phyloP scores from a whole-genome alignment of 805 yeast genomes.

The Tetrapisispora phaffii region DNA sequence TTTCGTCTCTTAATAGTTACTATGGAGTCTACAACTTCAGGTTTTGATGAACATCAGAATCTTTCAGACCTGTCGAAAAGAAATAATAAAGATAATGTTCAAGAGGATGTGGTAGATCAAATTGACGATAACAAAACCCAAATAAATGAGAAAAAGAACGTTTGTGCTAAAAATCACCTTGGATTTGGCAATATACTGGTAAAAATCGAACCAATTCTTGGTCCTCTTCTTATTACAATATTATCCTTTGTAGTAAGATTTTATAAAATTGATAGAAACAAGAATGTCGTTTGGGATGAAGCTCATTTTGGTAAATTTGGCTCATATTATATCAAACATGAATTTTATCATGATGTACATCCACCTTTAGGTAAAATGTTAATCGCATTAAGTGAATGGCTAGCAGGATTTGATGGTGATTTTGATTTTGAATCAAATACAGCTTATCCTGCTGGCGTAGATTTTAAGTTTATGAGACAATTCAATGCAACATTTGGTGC shows the following conservation, averaged over 20 bases:
- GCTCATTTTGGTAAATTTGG: conserved; percentile 98
- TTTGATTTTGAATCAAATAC: conserved; percentile 84
- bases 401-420: conserved; percentile 80
- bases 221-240: conserved; percentile 41
- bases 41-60: background rate
- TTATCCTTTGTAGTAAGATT: conserved; percentile 66
- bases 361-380: conserved; percentile 95
- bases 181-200: background rate
- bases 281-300: conserved; percentile 90
- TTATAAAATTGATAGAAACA: conserved; percentile 61
- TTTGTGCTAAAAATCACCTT: background rate
- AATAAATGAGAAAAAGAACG: background rate
- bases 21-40: background rate
- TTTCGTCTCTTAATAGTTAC: background rate
- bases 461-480: conserved; percentile 77
- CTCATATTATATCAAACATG: conserved; percentile 77
- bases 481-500: conserved; percentile 82
- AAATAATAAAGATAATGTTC: background rate
- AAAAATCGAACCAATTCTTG: conserved; percentile 1
- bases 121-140: background rate
- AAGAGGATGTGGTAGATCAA: background rate
- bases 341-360: conserved; percentile 91
- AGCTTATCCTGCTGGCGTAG: conserved; percentile 63
- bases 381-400: conserved; percentile 75
- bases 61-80: background rate